phyloP scores from a whole-genome alignment of 441 rosid species.

The Pelargonium cotyledonis region DNA sequence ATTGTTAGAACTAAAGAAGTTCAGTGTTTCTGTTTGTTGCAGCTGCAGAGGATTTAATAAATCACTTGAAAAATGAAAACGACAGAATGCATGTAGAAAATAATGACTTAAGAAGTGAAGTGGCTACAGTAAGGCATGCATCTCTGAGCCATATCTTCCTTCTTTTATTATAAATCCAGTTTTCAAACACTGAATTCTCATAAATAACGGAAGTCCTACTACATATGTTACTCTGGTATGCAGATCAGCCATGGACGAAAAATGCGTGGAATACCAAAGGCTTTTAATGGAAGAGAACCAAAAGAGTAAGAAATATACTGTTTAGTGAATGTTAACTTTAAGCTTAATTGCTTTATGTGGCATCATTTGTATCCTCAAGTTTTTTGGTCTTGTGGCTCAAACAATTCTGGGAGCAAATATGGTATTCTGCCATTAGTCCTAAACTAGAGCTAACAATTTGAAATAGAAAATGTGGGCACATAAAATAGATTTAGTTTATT shows the following conservation, averaged over 20 bases:
- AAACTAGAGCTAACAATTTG: too few relatives aligned
- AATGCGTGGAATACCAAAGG: constrained; percentile 47
- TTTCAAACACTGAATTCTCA: background rate
- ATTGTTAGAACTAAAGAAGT: too few relatives aligned
- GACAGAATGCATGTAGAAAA: background rate
- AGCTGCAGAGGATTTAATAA: constrained; percentile 1
- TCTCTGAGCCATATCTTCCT: background rate
- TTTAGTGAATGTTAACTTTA: constrained; percentile 7
- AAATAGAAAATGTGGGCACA: too few relatives aligned
- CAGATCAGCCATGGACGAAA: constrained; percentile 50
- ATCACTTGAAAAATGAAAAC: constrained; percentile 10
- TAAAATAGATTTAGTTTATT: too few relatives aligned
- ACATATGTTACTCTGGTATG: constrained; percentile 12
- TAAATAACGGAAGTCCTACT: background rate
- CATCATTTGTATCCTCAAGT: constrained; percentile 9
- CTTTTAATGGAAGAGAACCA: constrained; percentile 54
- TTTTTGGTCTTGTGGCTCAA: constrained; percentile 5
- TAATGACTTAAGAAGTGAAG: constrained; percentile 25
- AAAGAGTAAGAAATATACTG: constrained; percentile 53
- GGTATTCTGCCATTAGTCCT: background rate
- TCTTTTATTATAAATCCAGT: background rate
- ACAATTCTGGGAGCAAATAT: constrained; percentile 1
- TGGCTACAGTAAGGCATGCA: constrained; percentile 47
- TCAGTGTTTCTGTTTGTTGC: background rate
- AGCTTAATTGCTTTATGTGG: background rate